Base-by-base conservation (phyloP, 129 eudicot species). In the Arctium lappa region DNA sequence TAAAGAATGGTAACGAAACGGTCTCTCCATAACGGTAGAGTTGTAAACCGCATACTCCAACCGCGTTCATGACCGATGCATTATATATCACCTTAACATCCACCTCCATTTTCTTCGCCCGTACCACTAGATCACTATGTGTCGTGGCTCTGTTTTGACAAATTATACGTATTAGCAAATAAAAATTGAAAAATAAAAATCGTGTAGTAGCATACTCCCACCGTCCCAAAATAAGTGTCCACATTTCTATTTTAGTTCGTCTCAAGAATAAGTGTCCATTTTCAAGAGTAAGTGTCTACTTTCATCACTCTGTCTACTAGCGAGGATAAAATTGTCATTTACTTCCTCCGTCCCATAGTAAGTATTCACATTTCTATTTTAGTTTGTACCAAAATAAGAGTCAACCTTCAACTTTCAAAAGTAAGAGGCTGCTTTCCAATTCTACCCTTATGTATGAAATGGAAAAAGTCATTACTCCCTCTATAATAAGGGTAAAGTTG, bases 1-100 rank as follows among this genome's bases (percentile, higher is more conserved):
- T 95, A 87, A 95, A 95, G 84, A 95, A 93, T 0, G 99, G 99
- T 79, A 95, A 85, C 0, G 99, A 95, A 33, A 95, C 84, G n/a
- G 99, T 95, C 89, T 95, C 98, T 78, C 99, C 99, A 82, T 95
- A 95, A 31, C 94, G 98, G 75, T 95, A 95, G 39, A 95, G 93
- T 81, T 95, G 99, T 79, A 95, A 86, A 1, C 99, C 99, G 79
- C 99, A 95, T n/a, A 95, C 89, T 73, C 99, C 99, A 42, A 95
- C 82, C n/a, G 99, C 99, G 81, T 95, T 95, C 95, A 95, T 95
- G 13, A 95, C 97, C 13, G 99, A 95, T 56, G 99, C 98, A 86
- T 95, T 95, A 77, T 93, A 97, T 69, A 95, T 85, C 84, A 91
- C 99, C 81, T 90, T 90, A 48, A 95, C 97, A 34, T 89, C 92